Percentiles rank a stretch among this genome's conserved stretches.
These are phyloP conservation scores for Castanospermum australe DNA, from an alignment of 306 rosid genomes.

Conservation along the genomic window DNA sequence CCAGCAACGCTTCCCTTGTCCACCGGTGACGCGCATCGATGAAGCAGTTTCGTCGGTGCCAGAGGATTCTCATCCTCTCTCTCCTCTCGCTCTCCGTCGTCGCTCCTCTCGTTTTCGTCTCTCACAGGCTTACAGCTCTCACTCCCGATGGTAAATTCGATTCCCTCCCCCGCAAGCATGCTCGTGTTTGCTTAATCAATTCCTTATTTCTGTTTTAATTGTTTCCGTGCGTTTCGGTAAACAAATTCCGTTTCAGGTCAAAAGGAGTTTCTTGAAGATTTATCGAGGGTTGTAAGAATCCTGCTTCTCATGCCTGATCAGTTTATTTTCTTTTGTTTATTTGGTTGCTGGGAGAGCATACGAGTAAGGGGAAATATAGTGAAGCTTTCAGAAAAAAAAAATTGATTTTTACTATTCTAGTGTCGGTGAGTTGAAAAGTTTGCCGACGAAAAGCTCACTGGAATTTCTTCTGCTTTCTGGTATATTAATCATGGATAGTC, in stretches of 20 bases:
- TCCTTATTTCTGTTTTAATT: background rate
- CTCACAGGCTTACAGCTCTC: slow-evolving; percentile 49
- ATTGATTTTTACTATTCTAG: background rate
- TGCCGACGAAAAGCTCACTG: background rate
- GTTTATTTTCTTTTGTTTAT: background rate
- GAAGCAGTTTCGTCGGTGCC: slow-evolving; percentile 74
- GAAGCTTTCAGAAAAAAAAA: background rate
- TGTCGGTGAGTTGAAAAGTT: slow-evolving; percentile 15
- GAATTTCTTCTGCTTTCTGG: slow-evolving; percentile 7
- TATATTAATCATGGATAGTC: background rate
- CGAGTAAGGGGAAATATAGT: background rate
- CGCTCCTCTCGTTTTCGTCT: slow-evolving; percentile 75
- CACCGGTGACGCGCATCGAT: slow-evolving; percentile 48
- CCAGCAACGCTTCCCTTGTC: slow-evolving; percentile 17
- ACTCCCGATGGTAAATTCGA: slow-evolving; percentile 45
- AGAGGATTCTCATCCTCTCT: slow-evolving; percentile 91
- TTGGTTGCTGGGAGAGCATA: slow-evolving; percentile 20
- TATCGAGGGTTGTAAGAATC: slow-evolving; percentile 73
- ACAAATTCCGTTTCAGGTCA: slow-evolving; percentile 59
- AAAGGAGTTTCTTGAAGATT: slow-evolving; percentile 65
- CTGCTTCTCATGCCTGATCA: slow-evolving; percentile 21
- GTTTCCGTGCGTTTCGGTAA: slow-evolving; percentile 27
- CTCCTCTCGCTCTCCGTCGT: slow-evolving; percentile 76
- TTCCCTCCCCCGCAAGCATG: background rate
- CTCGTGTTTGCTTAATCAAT: background rate